Conservation (phyloP, 2,329 filamentous ascomycete genomes). For the Berkeleyomyces rouxiae region DNA sequence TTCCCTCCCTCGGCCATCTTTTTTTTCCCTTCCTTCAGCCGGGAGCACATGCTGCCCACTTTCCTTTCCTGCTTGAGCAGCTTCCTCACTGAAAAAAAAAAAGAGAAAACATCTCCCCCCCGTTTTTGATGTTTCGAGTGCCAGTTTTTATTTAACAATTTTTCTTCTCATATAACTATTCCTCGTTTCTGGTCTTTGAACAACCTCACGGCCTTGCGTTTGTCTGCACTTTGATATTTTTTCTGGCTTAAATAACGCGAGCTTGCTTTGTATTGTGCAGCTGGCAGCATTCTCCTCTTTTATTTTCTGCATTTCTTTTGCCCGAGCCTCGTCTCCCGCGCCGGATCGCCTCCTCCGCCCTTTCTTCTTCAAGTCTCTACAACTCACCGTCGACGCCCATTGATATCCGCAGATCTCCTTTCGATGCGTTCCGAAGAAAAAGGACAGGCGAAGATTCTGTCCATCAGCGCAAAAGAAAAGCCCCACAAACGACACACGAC, state of each 20-base stretch:
- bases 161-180: background rate
- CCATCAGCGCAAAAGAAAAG: slow-evolving; percentile 10
- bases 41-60: background rate
- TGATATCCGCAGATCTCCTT: slow-evolving; percentile 6
- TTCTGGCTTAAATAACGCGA: background rate
- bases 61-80: background rate
- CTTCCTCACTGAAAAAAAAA: background rate
- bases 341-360: background rate
- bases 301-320: background rate
- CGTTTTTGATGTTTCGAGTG: background rate
- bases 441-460: slow-evolving; percentile 14
- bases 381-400: background rate
- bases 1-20: background rate
- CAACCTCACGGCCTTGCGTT: background rate
- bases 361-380: background rate
- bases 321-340: background rate
- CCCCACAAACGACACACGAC: background rate
- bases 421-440: slow-evolving; percentile 13
- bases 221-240: background rate
- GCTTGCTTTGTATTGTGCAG: background rate
- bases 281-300: background rate
- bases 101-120: background rate
- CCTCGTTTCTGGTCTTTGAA: background rate
- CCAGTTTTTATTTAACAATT: background rate
- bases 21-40: background rate